Percentiles rank a stretch among this genome's conserved stretches.
phyloP scores from a whole-genome alignment of 345 rosid species.

The Camelina sativa region DNA sequence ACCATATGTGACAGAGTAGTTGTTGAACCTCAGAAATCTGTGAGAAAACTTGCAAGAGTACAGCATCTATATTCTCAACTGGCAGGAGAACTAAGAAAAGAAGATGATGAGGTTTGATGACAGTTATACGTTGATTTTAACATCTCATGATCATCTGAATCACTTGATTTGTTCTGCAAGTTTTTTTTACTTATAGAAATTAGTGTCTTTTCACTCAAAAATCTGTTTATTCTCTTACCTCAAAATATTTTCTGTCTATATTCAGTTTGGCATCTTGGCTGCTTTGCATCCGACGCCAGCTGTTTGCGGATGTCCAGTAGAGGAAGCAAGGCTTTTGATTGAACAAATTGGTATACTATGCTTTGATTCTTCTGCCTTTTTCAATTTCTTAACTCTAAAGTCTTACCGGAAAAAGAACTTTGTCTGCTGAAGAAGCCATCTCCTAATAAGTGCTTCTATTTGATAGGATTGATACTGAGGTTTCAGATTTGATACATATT shows the following conservation, averaged over 20 bases:
- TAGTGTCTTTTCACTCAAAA: no score
- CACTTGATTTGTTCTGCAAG: neutral
- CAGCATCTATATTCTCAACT: constrained; percentile 81
- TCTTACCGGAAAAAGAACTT: constrained; percentile 1
- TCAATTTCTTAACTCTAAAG: constrained; percentile 6
- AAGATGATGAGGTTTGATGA: constrained; percentile 76
- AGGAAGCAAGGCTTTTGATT: constrained; percentile 78
- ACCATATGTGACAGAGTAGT: constrained; percentile 64
- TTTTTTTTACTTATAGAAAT: neutral
- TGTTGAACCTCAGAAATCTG: constrained; percentile 65
- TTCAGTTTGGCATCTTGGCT: constrained; percentile 74
- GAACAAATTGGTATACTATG: constrained; percentile 64
- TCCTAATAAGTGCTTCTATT: constrained; percentile 21
- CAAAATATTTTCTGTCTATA: constrained; percentile 31
- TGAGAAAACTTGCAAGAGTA: constrained; percentile 78
- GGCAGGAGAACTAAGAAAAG: constrained; percentile 68
- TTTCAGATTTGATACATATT: neutral
- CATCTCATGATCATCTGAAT: constrained; percentile 2
- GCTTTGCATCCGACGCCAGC: constrained; percentile 91
- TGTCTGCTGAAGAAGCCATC: neutral
- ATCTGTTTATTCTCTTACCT: neutral
- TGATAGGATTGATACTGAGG: constrained; percentile 19
- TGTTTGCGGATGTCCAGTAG: constrained; percentile 86
- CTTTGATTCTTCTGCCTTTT: constrained; percentile 17
- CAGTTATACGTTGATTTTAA: neutral